phyloP scores from a whole-genome alignment of 495 filamentous ascomycete species.

The Penicillium crystallinum region DNA sequence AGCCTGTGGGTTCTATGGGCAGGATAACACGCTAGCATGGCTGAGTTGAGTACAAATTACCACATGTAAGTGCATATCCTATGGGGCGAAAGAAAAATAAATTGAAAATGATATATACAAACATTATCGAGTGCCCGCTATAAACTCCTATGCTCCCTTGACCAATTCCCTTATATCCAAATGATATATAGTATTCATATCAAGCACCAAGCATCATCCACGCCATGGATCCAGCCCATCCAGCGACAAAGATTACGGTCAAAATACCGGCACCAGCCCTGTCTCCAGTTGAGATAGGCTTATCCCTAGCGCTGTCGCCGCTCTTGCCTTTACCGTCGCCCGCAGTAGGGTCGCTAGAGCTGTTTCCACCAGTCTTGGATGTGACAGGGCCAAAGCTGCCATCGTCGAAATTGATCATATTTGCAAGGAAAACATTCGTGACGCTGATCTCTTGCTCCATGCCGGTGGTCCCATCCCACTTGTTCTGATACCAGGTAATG shows the following conservation, averaged over 20 bases:
- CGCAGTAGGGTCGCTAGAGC: constrained; percentile 22
- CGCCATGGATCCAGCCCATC: constrained; percentile 22
- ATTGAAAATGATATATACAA: neutral
- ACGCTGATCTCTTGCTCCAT: constrained; percentile 49
- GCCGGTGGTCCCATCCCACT: constrained; percentile 58
- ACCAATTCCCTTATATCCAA: neutral
- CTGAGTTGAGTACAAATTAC: no score
- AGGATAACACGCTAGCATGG: no score
- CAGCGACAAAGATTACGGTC: constrained; percentile 48
- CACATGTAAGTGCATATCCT: neutral
- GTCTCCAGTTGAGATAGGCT: constrained; percentile 49
- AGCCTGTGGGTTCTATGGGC: no score
- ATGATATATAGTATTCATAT: neutral
- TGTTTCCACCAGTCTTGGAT: constrained; percentile 14
- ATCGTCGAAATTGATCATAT: constrained; percentile 22
- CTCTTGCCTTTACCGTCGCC: constrained; percentile 22
- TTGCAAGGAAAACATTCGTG: constrained; percentile 47
- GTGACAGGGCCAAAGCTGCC: constrained; percentile 18
- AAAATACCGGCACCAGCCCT: constrained; percentile 59
- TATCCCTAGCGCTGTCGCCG: constrained; percentile 6
- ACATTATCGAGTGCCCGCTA: neutral
- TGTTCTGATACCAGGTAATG: constrained; percentile 57
- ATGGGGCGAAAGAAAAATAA: neutral
- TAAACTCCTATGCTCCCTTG: neutral
- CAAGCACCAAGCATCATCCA: constrained; percentile 13